phyloP scores from a whole-genome alignment of 495 filamentous ascomycete genomes.

The Immersiella caudata region DNA sequence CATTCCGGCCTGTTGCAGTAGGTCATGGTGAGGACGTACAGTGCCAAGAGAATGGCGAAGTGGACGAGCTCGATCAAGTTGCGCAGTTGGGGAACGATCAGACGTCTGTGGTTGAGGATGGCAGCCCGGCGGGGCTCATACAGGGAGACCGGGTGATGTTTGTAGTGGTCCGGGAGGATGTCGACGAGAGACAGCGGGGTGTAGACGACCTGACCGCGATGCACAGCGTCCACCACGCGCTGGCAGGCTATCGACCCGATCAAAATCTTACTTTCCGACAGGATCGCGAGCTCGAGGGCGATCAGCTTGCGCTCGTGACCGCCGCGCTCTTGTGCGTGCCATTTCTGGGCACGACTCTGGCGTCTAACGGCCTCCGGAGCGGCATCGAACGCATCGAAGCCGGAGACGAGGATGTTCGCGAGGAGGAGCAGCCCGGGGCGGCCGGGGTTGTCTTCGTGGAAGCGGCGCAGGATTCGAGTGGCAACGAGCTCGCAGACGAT shows the following conservation, averaged over 20 bases:
- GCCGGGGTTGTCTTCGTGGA: conserved; percentile 61
- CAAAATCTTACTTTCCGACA: conserved; percentile 64
- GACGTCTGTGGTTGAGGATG: conserved; percentile 66
- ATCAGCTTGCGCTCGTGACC: conserved; percentile 60
- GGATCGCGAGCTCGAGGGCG: conserved; percentile 65
- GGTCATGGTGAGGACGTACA: conserved; percentile 61
- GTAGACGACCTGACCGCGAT: conserved; percentile 60
- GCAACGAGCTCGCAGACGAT: conserved; percentile 64
- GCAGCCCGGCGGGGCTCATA: conserved; percentile 62
- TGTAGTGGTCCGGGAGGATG: conserved; percentile 68
- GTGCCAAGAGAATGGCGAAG: conserved; percentile 57
- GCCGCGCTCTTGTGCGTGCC: conserved; percentile 49
- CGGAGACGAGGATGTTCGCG: conserved; percentile 62
- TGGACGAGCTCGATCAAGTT: conserved; percentile 62
- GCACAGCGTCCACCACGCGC: conserved; percentile 63
- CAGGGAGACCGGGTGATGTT: conserved; percentile 62
- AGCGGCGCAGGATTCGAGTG: conserved; percentile 59
- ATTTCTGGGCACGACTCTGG: conserved; percentile 43
- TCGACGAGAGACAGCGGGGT: conserved; percentile 65
- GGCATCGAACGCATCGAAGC: conserved; percentile 65
- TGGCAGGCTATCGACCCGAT: conserved; percentile 60
- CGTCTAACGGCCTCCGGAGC: conserved; percentile 53
- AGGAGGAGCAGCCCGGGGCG: conserved; percentile 58
- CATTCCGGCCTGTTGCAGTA: conserved; percentile 45
- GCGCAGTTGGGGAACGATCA: conserved; percentile 62